Evolutionary conservation across 768 basidiomycete species (phyloP).

Genomic region (Cystofilobasidium bisporidii): DNA sequence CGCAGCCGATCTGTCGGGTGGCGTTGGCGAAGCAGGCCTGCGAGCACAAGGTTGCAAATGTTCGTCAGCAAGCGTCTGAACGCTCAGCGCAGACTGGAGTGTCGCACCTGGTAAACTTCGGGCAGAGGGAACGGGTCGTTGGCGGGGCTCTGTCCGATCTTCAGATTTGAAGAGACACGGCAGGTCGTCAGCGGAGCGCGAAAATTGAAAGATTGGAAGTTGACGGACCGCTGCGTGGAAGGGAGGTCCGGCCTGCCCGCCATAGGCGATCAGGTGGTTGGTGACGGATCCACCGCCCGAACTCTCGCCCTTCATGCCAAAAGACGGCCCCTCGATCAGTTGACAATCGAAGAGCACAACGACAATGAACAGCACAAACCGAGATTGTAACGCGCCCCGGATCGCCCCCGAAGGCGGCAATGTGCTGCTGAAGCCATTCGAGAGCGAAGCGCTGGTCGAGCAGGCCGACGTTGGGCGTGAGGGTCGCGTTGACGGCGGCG

Average conservation of each 20-base stretch:
- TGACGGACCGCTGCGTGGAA: constrained; percentile 28
- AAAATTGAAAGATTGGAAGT: neutral
- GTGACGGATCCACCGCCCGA: constrained; percentile 43
- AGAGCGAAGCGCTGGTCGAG: constrained; percentile 44
- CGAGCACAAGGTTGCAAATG: neutral
- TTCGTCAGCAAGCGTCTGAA: neutral
- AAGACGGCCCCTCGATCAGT: neutral
- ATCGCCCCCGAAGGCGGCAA: constrained; percentile 35
- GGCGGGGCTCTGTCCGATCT: constrained; percentile 32
- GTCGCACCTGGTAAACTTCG: constrained; percentile 27
- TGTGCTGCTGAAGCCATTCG: constrained; percentile 44
- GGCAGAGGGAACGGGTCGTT: constrained; percentile 30
- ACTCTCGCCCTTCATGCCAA: constrained; percentile 32
- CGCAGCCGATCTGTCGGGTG: constrained; percentile 28
- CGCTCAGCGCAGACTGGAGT: too few relatives aligned
- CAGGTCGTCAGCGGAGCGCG: neutral
- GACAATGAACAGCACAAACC: neutral
- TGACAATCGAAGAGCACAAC: too few relatives aligned
- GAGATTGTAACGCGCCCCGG: constrained; percentile 28
- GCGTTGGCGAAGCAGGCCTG: constrained; percentile 31
- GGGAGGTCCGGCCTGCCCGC: constrained; percentile 36
- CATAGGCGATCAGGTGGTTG: constrained; percentile 46
- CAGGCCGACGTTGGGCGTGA: constrained; percentile 43
- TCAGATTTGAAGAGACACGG: neutral
- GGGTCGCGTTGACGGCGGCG: constrained; percentile 24